Evolutionary conservation across 1,284 basidiomycete genomes (phyloP).

Genomic region (Leccinum brunneo-olivaceum): DNA sequence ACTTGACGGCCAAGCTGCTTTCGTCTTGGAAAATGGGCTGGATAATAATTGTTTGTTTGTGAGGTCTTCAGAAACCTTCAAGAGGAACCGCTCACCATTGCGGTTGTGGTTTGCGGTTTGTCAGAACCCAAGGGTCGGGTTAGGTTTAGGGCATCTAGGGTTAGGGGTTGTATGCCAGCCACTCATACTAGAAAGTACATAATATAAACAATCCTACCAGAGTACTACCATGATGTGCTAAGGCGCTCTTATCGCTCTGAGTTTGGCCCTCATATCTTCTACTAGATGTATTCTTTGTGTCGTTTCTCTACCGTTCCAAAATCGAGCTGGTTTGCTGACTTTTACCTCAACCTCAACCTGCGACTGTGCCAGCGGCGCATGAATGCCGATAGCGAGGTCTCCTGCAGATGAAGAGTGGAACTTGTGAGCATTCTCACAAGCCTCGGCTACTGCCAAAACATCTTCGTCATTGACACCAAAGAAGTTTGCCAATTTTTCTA

Average conservation of each 20-base stretch:
- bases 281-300: slow-evolving; percentile 30
- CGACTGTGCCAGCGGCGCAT: slow-evolving; percentile 6
- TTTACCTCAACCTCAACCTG: slow-evolving; percentile 33
- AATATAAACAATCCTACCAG: too few relatives aligned
- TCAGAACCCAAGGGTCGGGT: slow-evolving; percentile 29
- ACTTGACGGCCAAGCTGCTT: slow-evolving; percentile 62
- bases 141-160: slow-evolving; percentile 26
- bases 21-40: slow-evolving; percentile 63
- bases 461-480: slow-evolving; percentile 53
- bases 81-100: slow-evolving; percentile 23
- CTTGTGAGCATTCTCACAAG: not conserved
- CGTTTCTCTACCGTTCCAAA: slow-evolving; percentile 32
- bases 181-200: too few relatives aligned
- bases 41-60: slow-evolving; percentile 1
- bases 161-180: slow-evolving; percentile 15
- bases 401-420: slow-evolving; percentile 2
- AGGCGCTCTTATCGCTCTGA: slow-evolving; percentile 43
- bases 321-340: slow-evolving; percentile 30
- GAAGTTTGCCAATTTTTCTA: slow-evolving; percentile 49
- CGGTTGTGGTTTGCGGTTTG: not conserved
- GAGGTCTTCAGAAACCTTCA: slow-evolving; percentile 1
- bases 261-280: slow-evolving; percentile 42
- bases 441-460: slow-evolving; percentile 26
- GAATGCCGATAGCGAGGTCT: slow-evolving; percentile 1
- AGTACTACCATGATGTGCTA: too few relatives aligned